Evolutionary conservation across 306 rosid species (phyloP), one percentile per base, ranked within the genome.

Genomic region (Benincasa hispida): DNA sequence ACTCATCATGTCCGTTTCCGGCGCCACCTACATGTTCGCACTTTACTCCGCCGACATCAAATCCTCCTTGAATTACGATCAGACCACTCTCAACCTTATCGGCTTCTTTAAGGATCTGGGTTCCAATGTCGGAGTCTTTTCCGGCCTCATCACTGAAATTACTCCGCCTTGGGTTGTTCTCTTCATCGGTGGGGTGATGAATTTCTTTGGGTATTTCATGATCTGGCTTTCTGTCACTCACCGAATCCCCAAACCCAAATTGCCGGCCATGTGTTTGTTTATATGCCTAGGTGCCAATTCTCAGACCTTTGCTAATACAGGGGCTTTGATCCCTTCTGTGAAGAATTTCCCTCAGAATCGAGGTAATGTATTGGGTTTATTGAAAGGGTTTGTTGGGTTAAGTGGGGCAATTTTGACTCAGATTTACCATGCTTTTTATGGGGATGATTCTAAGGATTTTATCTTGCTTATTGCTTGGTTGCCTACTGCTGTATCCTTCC

Each of bases 201-300:
- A 85, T 9, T 80, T 84, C 27, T 84, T 77, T 74, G 84, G 81
- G 0, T 84, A 84, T 12, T 84, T 82, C 76, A 69, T 78, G 74
- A 60, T 87, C 5, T 87, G 88, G 87, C 82, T 87, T 51, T 83
- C 82, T 42, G 88, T 85, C 18, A 75, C 82, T 10, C 72, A 34
- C 54, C 81, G 79, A 78, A 82, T 85, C 56, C 28, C 84, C 19
- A 85, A 70, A 48, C 86, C 86, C 6, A 41, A 13, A 8, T n/a
- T 70, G 58, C 37, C 58, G 8, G 55, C 75, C 0, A 70, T 70
- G 75, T 70, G 75, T 70, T 70, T 70, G 75, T 27, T 2, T 45
- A 70, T 47, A 45, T 70, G 24, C 12, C 75, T 70, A 15, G 75
- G 75, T 70, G 75, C 58, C 5, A 70, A 70, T 47, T 70, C 75